Percentiles rank a stretch among this genome's conserved stretches.
Conservation (phyloP, 2,329 filamentous ascomycete species). For the Botrytis squamosa region DNA sequence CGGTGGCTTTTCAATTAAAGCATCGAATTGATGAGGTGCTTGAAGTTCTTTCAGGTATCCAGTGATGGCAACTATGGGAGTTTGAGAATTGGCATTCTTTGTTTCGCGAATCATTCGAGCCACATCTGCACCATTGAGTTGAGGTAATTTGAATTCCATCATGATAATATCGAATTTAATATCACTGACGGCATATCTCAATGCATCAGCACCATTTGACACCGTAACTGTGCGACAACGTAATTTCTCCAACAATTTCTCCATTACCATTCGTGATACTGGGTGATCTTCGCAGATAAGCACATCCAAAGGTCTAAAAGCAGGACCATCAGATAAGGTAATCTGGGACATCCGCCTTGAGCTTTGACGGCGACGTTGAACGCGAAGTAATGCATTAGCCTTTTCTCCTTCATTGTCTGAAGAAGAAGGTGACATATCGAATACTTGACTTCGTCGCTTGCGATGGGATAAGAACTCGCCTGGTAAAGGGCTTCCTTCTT, state of each 20-base stretch:
- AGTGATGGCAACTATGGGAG: slow-evolving; percentile 93
- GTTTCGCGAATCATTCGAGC: slow-evolving; percentile 97
- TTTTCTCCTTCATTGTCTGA: slow-evolving; percentile 96
- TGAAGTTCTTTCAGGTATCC: slow-evolving; percentile 97
- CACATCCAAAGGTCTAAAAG: slow-evolving; percentile 88
- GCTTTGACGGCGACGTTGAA: slow-evolving; percentile 92
- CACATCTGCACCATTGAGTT: slow-evolving; percentile 92
- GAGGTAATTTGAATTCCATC: slow-evolving; percentile 92
- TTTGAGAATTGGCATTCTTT: slow-evolving; percentile 90
- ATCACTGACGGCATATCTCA: slow-evolving; percentile 91
- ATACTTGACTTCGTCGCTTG: slow-evolving; percentile 89
- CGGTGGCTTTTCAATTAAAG: slow-evolving; percentile 93
- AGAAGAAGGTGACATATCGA: slow-evolving; percentile 94
- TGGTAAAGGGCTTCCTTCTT: slow-evolving; percentile 77
- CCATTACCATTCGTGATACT: slow-evolving; percentile 97
- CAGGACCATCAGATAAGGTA: slow-evolving; percentile 76
- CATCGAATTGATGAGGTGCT: slow-evolving; percentile 93
- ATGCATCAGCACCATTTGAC: slow-evolving; percentile 84
- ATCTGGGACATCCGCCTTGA: slow-evolving; percentile 93
- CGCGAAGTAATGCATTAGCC: slow-evolving; percentile 83
- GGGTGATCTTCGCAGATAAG: slow-evolving; percentile 98
- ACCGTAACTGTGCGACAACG: slow-evolving; percentile 93
- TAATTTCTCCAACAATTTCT: slow-evolving; percentile 91
- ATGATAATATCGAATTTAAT: slow-evolving; percentile 99
- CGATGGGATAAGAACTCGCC: slow-evolving; percentile 71